A percentile compares a stretch with the other conserved stretches of the same genome.
phyloP scores from a whole-genome alignment of 129 eudicot species.

The Pseudognaphalium luteoalbum region DNA sequence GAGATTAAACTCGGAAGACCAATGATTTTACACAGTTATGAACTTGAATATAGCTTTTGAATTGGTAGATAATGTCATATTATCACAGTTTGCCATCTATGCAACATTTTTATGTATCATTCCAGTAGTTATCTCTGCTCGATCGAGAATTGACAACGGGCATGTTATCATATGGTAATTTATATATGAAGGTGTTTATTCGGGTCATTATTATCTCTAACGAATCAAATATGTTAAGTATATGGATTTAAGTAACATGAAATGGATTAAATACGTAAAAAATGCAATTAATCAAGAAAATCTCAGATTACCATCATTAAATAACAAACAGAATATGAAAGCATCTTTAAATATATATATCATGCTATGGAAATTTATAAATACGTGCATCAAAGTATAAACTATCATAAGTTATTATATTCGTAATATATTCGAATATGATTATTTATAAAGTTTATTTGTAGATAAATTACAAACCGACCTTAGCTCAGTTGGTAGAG shows the following conservation, averaged over 20 bases:
- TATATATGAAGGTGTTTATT: background rate
- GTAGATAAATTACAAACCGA: constrained; percentile 17
- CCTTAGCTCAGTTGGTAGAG: constrained; percentile 94
- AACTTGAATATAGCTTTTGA: background rate
- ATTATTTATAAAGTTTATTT: no score
- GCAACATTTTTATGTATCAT: background rate
- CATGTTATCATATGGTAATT: background rate
- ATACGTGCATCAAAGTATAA: background rate
- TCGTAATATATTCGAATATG: no score
- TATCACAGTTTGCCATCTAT: background rate
- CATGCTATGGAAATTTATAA: background rate
- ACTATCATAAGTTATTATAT: constrained; percentile 5
- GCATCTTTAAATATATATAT: background rate
- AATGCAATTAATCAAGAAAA: no score
- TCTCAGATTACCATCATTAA: no score
- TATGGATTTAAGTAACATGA: background rate
- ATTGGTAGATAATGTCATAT: background rate
- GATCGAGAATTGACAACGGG: no score
- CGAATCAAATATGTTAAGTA: background rate
- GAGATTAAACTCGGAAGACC: background rate
- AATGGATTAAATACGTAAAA: no score
- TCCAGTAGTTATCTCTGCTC: background rate
- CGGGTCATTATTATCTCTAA: background rate
- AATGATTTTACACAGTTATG: background rate
- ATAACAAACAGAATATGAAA: background rate